Evolutionary conservation across 1,284 basidiomycete genomes (phyloP), one percentile per base, ranked within the genome.

Genomic region (Trametes polyzona): DNA sequence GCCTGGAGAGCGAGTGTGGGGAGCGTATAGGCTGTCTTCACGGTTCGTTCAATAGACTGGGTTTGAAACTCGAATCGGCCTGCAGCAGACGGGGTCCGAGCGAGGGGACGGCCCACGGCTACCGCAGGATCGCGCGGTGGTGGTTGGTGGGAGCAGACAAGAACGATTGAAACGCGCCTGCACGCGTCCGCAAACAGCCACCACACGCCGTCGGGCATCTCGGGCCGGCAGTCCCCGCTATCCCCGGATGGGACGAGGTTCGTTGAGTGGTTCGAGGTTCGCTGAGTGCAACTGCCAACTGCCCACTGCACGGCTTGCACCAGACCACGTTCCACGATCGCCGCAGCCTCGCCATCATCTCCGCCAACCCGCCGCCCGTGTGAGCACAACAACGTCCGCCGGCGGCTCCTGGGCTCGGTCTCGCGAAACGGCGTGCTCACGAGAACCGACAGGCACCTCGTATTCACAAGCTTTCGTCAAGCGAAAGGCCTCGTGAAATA

Each of bases 41-140:
- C n/a, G n/a, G n/a, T n/a, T 33, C 23, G 14, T 23, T 23, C 23
- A 8, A n/a, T 40, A 47, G 46, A 24, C n/a, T 39, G 36, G 11
- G 37, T 40, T 39, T 49, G 47, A 49, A 40, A 30, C 30, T 39
- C 40, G 47, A 49, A 40, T 40, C 30, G 47, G 21, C 19, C 19
- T 47, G 44, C 32, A 23, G 26, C 27, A 29, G 16, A n/a, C 9
- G 26, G 17, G 5, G 1, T 8, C 43, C 29, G 43, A 32, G 17
- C 19, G 19, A 5, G 3, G 3, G 23, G 19, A 12, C 7, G 30
- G 43, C 39, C 8, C 16, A 30, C 32, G 30, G 24, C 33, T 27
- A 7, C 26, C 7, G 46, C 24, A 17, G 16, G 30, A 32, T n/a
- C n/a, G 23, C n/a, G n/a, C n/a, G n/a, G n/a, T n/a, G n/a, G n/a